phyloP scores from a whole-genome alignment of 1,284 basidiomycete species.

The Mycena citricolor region DNA sequence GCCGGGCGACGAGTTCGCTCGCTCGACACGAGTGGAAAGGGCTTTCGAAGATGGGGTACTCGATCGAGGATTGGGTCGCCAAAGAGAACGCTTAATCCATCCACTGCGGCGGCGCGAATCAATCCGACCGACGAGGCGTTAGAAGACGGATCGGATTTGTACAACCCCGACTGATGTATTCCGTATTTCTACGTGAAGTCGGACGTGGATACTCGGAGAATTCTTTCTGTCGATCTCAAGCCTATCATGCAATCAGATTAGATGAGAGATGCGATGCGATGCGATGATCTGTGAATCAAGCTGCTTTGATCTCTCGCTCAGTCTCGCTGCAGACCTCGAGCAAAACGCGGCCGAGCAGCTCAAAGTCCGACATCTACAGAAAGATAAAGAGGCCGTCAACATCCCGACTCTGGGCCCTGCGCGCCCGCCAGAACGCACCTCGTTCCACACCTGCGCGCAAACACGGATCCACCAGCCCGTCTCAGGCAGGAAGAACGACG shows the following conservation, averaged over 20 bases:
- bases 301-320: constrained; percentile 21
- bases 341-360: constrained; percentile 44
- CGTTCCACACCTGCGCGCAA: constrained; percentile 73
- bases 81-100: constrained; percentile 34
- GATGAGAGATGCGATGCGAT: too few relatives aligned
- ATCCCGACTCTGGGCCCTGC: too few relatives aligned
- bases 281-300: too few relatives aligned
- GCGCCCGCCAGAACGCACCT: constrained; percentile 40
- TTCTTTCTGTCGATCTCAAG: too few relatives aligned
- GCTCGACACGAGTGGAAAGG: constrained; percentile 96
- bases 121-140: too few relatives aligned
- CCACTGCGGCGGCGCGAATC: too few relatives aligned
- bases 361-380: constrained; percentile 53
- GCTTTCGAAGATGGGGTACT: constrained; percentile 65
- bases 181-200: too few relatives aligned
- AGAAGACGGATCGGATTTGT: too few relatives aligned
- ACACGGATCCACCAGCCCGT: constrained; percentile 67
- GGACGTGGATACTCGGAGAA: too few relatives aligned
- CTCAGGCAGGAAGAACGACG: constrained; percentile 52
- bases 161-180: too few relatives aligned
- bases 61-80: constrained; percentile 76
- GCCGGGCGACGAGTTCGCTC: constrained; percentile 62
- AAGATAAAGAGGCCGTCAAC: too few relatives aligned
- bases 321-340: constrained; percentile 38
- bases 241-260: too few relatives aligned